Base-by-base conservation (phyloP, 2,329 filamentous ascomycete genomes). In the Penicillium oxalicum region DNA sequence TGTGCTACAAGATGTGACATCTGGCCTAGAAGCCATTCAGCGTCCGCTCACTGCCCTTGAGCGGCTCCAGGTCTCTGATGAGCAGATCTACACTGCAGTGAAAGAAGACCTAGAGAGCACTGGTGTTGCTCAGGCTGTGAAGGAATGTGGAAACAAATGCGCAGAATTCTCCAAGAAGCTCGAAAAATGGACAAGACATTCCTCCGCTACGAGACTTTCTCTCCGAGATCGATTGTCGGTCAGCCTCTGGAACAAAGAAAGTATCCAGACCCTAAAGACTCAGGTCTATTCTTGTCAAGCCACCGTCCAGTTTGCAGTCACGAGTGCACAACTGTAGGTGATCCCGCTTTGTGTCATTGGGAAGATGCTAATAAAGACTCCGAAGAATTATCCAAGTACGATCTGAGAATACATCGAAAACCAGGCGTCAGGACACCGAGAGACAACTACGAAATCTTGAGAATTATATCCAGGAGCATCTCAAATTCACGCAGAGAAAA, bases 1-100 rank as follows among this genome's bases (percentile, higher is more conserved):
- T 33, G 47, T 51, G 27, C 5, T 51, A 12, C 49, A 51, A 41
- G 49, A 51, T 36, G 36, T 50, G 12, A 42, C 37, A 12, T 51
- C 47, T 40, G 28, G 29, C 29, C 29, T 51, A 13, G 47, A 46
- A 40, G 49, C 29, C 34, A 45, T 51, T 18, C 47, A 45, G 35
- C 49, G n/a, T 18, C 47, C 49, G 25, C 47, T 51, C 11, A 13
- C 45, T 11, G 28, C 47, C 7, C 46, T 51, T n/a, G 24, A 50
- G 36, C 13, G 29, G 28, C 49, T 51, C 24, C 39, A 33, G 13
- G 45, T 51, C 35, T 50, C 49, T 24, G 49, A 51, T 44, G 32
- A 27, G 5, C 28, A 9, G 24, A 49, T 42, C 9, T 50, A 40
- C 44, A 26, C 32, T 24, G 33, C 26, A 33, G 36, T 40, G 25